Evolutionary conservation across 2,329 filamentous ascomycete species (phyloP).

Genomic region (Conoideocrella luteorostrata): DNA sequence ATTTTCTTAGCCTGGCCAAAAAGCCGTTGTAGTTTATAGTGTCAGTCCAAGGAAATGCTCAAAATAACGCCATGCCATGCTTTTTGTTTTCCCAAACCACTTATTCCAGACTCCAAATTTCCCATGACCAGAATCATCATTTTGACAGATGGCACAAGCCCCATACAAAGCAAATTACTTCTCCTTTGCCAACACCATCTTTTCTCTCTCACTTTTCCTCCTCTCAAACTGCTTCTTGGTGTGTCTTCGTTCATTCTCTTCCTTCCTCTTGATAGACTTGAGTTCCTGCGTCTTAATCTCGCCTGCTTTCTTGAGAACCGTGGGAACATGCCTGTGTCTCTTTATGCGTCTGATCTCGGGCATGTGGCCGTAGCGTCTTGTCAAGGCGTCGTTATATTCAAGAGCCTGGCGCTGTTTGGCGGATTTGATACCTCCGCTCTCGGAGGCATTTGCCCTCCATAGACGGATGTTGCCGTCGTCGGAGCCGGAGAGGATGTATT

Average conservation of each 20-base stretch:
- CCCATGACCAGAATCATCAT: too few relatives aligned
- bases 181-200: constrained; percentile 72
- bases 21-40: too few relatives aligned
- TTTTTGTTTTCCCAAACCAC: neutral
- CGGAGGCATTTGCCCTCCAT: constrained; percentile 83
- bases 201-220: constrained; percentile 77
- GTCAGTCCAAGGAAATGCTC: too few relatives aligned
- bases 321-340: constrained; percentile 84
- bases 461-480: constrained; percentile 86
- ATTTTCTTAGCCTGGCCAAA: too few relatives aligned
- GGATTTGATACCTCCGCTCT: constrained; percentile 78
- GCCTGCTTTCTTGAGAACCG: constrained; percentile 88
- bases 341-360: constrained; percentile 89
- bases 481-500: constrained; percentile 82
- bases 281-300: constrained; percentile 93
- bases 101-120: constrained; percentile 6
- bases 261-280: constrained; percentile 76
- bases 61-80: constrained; percentile 8
- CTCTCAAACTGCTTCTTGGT: constrained; percentile 73
- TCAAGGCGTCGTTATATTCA: constrained; percentile 84
- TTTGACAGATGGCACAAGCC: too few relatives aligned
- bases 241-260: constrained; percentile 93
- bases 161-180: constrained; percentile 31
- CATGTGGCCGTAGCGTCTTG: constrained; percentile 86
- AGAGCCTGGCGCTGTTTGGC: constrained; percentile 78